Evolutionary conservation across 2,329 filamentous ascomycete genomes (phyloP), one percentile per base, ranked within the genome.

Genomic region (Cryphonectria naterciae): DNA sequence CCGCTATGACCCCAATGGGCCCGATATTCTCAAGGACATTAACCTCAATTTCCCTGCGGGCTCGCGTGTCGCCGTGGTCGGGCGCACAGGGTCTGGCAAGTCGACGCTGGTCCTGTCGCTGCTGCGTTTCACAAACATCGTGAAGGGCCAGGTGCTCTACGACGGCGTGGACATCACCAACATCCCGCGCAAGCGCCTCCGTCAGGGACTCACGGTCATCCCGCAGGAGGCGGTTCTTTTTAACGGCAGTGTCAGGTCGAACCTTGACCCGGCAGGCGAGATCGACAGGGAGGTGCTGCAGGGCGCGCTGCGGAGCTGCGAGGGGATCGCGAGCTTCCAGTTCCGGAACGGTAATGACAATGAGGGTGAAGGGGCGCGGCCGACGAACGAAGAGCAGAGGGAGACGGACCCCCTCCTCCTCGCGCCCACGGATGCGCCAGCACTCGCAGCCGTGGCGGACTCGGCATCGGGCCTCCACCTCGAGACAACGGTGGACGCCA

Each of bases 41-140:
- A 77, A 71, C 52, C 71, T 80, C 13, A 69, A 54, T 19, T 72
- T 79, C 65, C 62, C 66, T 7, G 89, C 87, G 0, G 89, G 91
- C 4, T 88, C 88, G 15, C 90, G 88, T 39, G 89, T 88, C 1
- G 91, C 90, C 1, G 82, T 93, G 19, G 88, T 91, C 10, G 91
- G 91, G 2, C 87, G 91, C 8, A 92, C 91, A 0, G 86, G 89
- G 0, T 90, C 88, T 19, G 91, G 91, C 1, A 93, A 93, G 77
- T 90, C 86, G 19, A 92, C 91, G 0, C 74, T 78, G 32, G 74
- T 75, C 22, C 72, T 81, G 10, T 79, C 79, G 10, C 76, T 82
- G 8, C 74, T 83, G 10, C 77, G 80, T 15, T 81, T 81, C 64
- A 80, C 80, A 10, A 65, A 80, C 68, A 68, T 82, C 10, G 75